Base-by-base conservation (phyloP, 768 basidiomycete genomes). In the Macrolepiota dolichaula region DNA sequence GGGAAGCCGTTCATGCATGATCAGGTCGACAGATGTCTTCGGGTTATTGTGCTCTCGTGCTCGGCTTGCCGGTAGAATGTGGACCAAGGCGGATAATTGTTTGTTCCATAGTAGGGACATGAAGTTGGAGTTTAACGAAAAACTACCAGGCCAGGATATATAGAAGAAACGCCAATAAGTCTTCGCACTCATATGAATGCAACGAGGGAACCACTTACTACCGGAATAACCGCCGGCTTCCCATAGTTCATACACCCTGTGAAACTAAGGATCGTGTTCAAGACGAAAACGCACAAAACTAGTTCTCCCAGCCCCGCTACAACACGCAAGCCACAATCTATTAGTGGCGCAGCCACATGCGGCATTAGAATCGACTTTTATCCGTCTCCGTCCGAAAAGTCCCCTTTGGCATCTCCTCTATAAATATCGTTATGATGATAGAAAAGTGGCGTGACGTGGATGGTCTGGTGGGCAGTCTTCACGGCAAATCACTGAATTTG, bases 41-140 rank as follows among this genome's bases (percentile, higher is more conserved):
- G 29, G 29, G 29, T 32, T 40, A 9, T 27, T 54, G 17, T 9
- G 44, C 15, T 38, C 52, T 40, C 11, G 32, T 49, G 52, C 44
- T 54, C 36, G 19, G 57, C 24, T 36, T 6, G 22, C 15, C 59
- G 59, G 52, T 35, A 17, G 55, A 61, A 55, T 38, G 24, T 61
- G 19, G 40, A 25, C 27, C 3, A 29, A 32, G n/a, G 24, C 52
- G 52, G 59, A 49, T 49, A 61, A 55, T 25, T 24, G 22, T 7
- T 53, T n/a, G 12, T 38, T 37, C 36, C 19, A 13, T 54, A 11
- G 25, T 51, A 7, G 4, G 29, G 29, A 32, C 29, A 7, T 32
- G 27, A 12, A 51, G 50, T 25, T 15, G 49, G 50, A 12, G 50
- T 51, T 32, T 7, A 32, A 32, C 7, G 29, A 7, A 32, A 7